phyloP scores from a whole-genome alignment of 1,284 basidiomycete species.

The Hypsizygus ulmarius region DNA sequence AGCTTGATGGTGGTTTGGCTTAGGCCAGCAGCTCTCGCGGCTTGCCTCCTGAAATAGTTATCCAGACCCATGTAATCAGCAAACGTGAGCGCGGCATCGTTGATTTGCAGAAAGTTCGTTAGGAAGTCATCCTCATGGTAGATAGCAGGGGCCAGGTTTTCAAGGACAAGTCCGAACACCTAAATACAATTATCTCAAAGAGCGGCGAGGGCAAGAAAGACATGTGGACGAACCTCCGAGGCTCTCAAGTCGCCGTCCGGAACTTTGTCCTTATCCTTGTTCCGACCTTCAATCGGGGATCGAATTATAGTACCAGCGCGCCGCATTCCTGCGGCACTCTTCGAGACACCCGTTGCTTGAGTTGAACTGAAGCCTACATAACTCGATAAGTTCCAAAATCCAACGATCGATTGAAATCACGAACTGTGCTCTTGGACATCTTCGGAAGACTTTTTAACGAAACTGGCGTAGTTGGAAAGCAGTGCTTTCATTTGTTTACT shows the following conservation, averaged over 20 bases:
- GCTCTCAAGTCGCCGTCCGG: conserved; percentile 59
- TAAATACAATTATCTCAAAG: conserved; percentile 6
- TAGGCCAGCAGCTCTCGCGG: conserved; percentile 68
- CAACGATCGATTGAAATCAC: conserved; percentile 15
- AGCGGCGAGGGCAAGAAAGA: neutral
- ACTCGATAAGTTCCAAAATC: conserved; percentile 9
- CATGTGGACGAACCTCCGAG: conserved; percentile 54
- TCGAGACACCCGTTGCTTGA: conserved; percentile 38
- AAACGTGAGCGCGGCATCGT: conserved; percentile 86
- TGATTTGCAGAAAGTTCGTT: conserved; percentile 88
- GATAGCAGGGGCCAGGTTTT: conserved; percentile 76
- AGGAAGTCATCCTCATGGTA: conserved; percentile 88
- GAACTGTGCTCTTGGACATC: conserved; percentile 71
- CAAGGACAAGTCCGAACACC: conserved; percentile 75
- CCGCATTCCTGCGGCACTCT: conserved; percentile 58
- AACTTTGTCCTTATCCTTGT: conserved; percentile 58
- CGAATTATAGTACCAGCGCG: conserved; percentile 76
- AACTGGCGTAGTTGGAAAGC: conserved; percentile 56
- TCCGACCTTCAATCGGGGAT: conserved; percentile 61
- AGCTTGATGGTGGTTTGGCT: conserved; percentile 75
- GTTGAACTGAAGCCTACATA: conserved; percentile 49
- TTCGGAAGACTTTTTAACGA: conserved; percentile 65
- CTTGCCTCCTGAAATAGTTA: conserved; percentile 91
- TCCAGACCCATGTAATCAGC: conserved; percentile 96
- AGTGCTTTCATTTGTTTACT: conserved; percentile 75